These are phyloP conservation scores for Phoma herbarum DNA, from an alignment of 2,329 filamentous ascomycete genomes.

Conservation along the genomic window DNA sequence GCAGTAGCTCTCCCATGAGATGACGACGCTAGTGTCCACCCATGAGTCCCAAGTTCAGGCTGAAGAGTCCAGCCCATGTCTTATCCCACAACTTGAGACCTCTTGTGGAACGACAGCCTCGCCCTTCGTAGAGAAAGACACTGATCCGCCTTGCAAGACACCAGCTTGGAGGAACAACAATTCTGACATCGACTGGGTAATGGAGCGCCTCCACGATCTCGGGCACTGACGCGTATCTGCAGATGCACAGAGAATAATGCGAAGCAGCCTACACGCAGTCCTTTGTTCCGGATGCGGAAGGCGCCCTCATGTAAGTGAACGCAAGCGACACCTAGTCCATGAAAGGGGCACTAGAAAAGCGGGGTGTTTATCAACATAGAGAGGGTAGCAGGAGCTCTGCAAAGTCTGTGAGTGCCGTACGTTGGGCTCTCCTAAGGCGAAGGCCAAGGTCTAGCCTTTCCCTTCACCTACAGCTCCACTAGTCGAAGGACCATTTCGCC, in stretches of 20 bases:
- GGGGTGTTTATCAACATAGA: background rate
- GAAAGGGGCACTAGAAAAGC: conserved; percentile 5
- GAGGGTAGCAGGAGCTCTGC: background rate
- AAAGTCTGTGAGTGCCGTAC: background rate
- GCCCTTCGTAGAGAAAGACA: conserved; percentile 21
- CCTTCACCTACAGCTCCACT: background rate
- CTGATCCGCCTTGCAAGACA: conserved; percentile 4
- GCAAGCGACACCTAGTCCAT: conserved; percentile 1
- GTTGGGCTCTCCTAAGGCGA: background rate
- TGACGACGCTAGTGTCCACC: background rate
- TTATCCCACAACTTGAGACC: conserved; percentile 1
- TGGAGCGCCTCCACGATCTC: background rate
- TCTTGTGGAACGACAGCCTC: conserved; percentile 15
- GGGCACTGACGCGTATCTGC: background rate
- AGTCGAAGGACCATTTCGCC: background rate
- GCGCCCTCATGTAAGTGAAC: conserved; percentile 2
- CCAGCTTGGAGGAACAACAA: background rate
- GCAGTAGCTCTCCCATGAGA: background rate
- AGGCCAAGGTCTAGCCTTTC: background rate
- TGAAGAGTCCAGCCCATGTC: conserved; percentile 1
- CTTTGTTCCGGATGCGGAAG: conserved; percentile 36
- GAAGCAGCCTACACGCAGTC: conserved; percentile 11
- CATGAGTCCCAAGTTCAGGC: background rate
- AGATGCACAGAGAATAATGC: background rate
- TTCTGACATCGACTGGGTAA: background rate